Conservation (phyloP, 2,329 filamentous ascomycete genomes). For the Stenocarpella maydis region DNA sequence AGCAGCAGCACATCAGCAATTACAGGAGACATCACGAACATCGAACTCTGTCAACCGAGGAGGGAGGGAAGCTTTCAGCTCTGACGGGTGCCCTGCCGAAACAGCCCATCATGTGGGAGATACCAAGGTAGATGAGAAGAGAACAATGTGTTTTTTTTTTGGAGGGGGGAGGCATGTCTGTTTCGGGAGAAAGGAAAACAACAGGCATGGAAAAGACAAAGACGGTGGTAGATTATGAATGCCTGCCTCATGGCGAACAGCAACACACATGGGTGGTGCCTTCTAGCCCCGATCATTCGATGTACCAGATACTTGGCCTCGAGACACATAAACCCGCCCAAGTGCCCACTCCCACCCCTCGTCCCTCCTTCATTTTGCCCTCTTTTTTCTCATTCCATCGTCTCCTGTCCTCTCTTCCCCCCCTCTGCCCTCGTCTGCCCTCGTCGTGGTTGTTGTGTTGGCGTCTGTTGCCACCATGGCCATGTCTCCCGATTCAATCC, state of each 20-base stretch:
- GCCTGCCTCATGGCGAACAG: not conserved
- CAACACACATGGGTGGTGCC: conserved; percentile 7
- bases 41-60: conserved; percentile 23
- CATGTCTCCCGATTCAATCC: conserved; percentile 6
- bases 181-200: not conserved
- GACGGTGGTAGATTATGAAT: too few relatives aligned
- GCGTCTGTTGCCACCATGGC: conserved; percentile 14
- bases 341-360: conserved; percentile 44
- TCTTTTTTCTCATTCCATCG: conserved; percentile 39
- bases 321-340: conserved; percentile 40
- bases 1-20: not conserved
- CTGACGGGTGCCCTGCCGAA: not conserved
- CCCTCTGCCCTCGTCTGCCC: conserved; percentile 29
- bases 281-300: not conserved
- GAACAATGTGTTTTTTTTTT: too few relatives aligned
- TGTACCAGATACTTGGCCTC: conserved; percentile 19
- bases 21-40: not conserved
- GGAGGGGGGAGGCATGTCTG: not conserved
- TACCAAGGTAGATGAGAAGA: too few relatives aligned
- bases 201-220: too few relatives aligned
- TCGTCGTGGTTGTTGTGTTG: conserved; percentile 15
- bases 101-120: not conserved
- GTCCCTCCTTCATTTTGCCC: conserved; percentile 39
- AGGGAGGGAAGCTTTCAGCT: conserved; percentile 2
- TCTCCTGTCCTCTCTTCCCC: conserved; percentile 32